Conservation (phyloP, 495 filamentous ascomycete species). For the Glutinoglossum americanum region DNA sequence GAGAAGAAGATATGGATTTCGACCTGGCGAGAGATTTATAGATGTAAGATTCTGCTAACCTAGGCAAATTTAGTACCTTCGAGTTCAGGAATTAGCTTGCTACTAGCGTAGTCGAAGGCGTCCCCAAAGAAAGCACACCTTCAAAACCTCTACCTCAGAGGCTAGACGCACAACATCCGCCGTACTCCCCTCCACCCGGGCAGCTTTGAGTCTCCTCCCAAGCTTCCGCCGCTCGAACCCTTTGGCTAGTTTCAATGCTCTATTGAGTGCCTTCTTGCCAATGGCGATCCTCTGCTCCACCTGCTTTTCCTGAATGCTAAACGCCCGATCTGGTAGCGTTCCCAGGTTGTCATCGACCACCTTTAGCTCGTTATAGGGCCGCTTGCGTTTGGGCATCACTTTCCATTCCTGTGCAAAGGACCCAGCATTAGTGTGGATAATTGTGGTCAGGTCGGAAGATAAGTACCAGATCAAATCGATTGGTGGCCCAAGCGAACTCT, state of each 20-base stretch:
- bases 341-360: background rate
- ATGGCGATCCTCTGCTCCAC: constrained; percentile 34
- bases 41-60: constrained; percentile 45
- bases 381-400: constrained; percentile 3
- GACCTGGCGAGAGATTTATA: constrained; percentile 53
- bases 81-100: background rate
- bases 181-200: constrained; percentile 26
- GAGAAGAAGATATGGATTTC: constrained; percentile 40
- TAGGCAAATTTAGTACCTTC: constrained; percentile 39
- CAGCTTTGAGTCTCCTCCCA: constrained; percentile 49
- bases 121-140: constrained; percentile 25
- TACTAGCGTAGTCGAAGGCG: background rate
- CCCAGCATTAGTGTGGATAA: too few relatives aligned
- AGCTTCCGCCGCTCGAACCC: constrained; percentile 82
- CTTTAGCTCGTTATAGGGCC: background rate
- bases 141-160: constrained; percentile 52
- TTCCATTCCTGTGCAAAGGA: background rate
- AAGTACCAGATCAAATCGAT: too few relatives aligned
- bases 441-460: background rate
- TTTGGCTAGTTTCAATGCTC: constrained; percentile 56
- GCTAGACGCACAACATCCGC: constrained; percentile 32
- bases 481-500: background rate
- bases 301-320: constrained; percentile 7
- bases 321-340: background rate
- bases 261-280: constrained; percentile 35